A percentile compares a stretch with the other conserved stretches of the same genome.
Conservation (phyloP, 805 yeast genomes). For the Saturnispora diversa region DNA sequence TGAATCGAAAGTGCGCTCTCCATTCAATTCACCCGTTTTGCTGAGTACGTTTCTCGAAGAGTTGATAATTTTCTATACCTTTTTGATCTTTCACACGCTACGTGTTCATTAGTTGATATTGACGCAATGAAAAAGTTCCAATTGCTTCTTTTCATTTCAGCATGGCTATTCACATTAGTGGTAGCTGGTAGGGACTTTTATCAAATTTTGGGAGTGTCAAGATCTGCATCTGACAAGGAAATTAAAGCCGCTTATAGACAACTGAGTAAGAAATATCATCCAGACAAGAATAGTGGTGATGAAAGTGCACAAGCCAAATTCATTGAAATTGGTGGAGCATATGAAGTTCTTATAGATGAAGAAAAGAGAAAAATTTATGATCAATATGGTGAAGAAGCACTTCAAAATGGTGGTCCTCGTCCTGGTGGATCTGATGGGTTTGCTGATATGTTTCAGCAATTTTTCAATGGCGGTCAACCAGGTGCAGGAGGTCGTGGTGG, state of each 20-base stretch:
- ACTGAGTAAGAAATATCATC: conserved; percentile 80
- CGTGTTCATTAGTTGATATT: no score
- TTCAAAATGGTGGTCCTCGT: conserved; percentile 35
- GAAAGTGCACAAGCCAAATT: conserved; percentile 80
- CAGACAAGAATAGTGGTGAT: conserved; percentile 83
- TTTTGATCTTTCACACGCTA: neutral
- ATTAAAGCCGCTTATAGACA: conserved; percentile 80
- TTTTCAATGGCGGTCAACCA: conserved; percentile 35
- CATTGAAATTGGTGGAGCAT: conserved; percentile 88
- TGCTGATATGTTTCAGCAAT: conserved; percentile 52
- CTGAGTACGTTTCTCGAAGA: no score
- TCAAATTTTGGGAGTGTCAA: conserved; percentile 58
- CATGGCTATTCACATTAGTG: conserved; percentile 14
- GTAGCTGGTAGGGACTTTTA: conserved; percentile 37
- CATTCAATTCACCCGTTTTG: no score
- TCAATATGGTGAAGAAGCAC: conserved; percentile 67
- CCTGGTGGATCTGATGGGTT: conserved; percentile 24
- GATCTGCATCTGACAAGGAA: conserved; percentile 66
- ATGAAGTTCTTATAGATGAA: conserved; percentile 69
- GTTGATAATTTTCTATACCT: neutral
- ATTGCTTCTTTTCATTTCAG: conserved; percentile 1
- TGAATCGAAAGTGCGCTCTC: neutral
- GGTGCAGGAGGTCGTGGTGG: conserved; percentile 24
- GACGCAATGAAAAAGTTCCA: neutral
- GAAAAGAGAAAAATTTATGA: conserved; percentile 68